phyloP scores from a whole-genome alignment of 306 rosid genomes.

The Nissolia schottii region DNA sequence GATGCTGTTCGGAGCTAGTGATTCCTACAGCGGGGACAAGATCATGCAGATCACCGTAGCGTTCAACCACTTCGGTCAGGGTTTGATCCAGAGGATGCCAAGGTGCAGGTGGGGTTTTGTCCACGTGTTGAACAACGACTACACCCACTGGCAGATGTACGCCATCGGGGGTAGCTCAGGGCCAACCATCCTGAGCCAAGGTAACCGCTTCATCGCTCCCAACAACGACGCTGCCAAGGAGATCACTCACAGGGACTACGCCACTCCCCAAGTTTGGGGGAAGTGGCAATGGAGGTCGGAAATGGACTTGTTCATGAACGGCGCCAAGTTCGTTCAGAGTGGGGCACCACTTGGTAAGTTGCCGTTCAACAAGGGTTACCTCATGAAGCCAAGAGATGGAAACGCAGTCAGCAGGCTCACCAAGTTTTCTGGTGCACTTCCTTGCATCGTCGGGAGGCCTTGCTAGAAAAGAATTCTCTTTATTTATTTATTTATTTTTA shows the following conservation, averaged over 20 bases:
- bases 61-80: conserved; percentile 69
- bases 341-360: conserved; percentile 22
- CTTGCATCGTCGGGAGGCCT: conserved; percentile 16
- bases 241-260: conserved; percentile 44
- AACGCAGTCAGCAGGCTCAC: conserved; percentile 35
- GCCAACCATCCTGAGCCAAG: conserved; percentile 65
- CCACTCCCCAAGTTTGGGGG: conserved; percentile 30
- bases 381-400: conserved; percentile 54
- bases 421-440: conserved; percentile 40
- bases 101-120: conserved; percentile 59
- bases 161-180: conserved; percentile 66
- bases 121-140: conserved; percentile 66
- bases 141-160: conserved; percentile 70
- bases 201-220: conserved; percentile 62
- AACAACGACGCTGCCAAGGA: conserved; percentile 33
- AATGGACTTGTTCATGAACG: conserved; percentile 50
- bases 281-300: conserved; percentile 62
- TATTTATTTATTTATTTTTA: too few relatives aligned
- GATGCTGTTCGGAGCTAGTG: conserved; percentile 64
- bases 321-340: conserved; percentile 41
- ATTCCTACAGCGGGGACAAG: conserved; percentile 29
- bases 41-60: conserved; percentile 64
- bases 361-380: background rate
- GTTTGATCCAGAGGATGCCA: conserved; percentile 71
- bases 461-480: too few relatives aligned